Conservation (phyloP, 2,329 filamentous ascomycete genomes). For the Gyromitra esculenta region DNA sequence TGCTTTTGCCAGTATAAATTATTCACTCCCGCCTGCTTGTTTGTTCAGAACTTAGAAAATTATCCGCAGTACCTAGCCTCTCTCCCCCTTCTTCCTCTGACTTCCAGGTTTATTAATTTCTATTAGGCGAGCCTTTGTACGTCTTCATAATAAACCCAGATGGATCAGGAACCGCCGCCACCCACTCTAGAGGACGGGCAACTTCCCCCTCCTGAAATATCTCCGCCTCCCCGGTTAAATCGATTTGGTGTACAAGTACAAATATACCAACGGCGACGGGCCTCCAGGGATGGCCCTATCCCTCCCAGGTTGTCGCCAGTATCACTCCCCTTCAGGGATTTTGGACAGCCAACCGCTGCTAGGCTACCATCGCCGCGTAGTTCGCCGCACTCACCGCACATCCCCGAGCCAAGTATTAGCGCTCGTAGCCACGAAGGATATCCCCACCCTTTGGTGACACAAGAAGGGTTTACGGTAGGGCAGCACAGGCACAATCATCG, state of each 20-base stretch:
- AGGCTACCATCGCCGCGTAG: background rate
- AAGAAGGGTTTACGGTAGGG: too few relatives aligned
- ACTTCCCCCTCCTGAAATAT: too few relatives aligned
- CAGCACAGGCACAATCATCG: too few relatives aligned
- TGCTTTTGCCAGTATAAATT: conserved; percentile 4
- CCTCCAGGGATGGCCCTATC: background rate
- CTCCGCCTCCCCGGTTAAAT: too few relatives aligned
- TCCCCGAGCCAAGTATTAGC: background rate
- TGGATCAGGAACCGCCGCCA: background rate
- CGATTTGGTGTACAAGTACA: too few relatives aligned
- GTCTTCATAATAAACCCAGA: background rate
- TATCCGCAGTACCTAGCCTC: background rate
- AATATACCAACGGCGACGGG: too few relatives aligned
- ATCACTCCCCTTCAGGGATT: background rate
- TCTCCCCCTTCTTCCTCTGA: background rate
- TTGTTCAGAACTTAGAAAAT: background rate
- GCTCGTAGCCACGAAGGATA: too few relatives aligned
- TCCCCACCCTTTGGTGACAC: too few relatives aligned
- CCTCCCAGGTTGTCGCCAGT: background rate
- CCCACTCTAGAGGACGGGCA: background rate
- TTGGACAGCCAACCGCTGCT: background rate
- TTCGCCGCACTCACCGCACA: background rate
- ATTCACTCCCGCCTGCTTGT: background rate
- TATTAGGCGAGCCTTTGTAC: background rate
- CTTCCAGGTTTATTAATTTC: background rate